Evolutionary conservation across 257 asterid genomes (phyloP).

Genomic region (Gentiana macrophylla): DNA sequence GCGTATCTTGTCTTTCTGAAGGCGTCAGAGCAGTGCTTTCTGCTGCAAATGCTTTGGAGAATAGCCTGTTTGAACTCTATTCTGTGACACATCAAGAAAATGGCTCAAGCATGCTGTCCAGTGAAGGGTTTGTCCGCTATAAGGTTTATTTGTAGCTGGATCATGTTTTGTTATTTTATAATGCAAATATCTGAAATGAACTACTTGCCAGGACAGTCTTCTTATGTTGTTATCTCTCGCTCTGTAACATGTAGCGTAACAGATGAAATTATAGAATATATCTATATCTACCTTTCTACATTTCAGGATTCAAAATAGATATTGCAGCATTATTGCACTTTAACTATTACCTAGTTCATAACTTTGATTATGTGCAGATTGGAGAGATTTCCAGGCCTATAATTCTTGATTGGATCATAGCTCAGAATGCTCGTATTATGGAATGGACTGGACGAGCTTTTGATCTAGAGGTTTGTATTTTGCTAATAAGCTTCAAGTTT

Average conservation of each 20-base stretch:
- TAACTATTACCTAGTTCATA: background rate
- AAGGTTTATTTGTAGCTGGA: constrained; percentile 28
- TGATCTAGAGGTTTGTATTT: constrained; percentile 77
- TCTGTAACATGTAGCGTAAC: background rate
- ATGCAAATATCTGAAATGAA: too few relatives aligned
- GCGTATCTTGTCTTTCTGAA: constrained; percentile 50
- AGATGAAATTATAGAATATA: background rate
- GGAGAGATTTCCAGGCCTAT: constrained; percentile 69
- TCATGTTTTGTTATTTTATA: constrained; percentile 2
- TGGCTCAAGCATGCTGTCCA: constrained; percentile 15
- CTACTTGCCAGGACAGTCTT: too few relatives aligned
- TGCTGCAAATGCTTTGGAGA: constrained; percentile 74
- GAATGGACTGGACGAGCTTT: constrained; percentile 97
- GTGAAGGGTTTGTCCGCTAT: constrained; percentile 44
- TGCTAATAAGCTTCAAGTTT: constrained; percentile 2
- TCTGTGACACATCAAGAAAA: constrained; percentile 42
- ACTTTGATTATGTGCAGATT: constrained; percentile 40
- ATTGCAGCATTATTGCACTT: background rate
- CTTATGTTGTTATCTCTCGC: too few relatives aligned
- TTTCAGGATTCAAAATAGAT: background rate
- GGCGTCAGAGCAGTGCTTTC: constrained; percentile 78
- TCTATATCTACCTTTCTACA: constrained; percentile 1
- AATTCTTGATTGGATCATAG: constrained; percentile 94
- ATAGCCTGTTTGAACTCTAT: constrained; percentile 45
- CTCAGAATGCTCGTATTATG: constrained; percentile 72